These are phyloP conservation scores for Podila epicladia DNA, from an alignment of 192 early-diverging fungal species.

Conservation along the genomic window DNA sequence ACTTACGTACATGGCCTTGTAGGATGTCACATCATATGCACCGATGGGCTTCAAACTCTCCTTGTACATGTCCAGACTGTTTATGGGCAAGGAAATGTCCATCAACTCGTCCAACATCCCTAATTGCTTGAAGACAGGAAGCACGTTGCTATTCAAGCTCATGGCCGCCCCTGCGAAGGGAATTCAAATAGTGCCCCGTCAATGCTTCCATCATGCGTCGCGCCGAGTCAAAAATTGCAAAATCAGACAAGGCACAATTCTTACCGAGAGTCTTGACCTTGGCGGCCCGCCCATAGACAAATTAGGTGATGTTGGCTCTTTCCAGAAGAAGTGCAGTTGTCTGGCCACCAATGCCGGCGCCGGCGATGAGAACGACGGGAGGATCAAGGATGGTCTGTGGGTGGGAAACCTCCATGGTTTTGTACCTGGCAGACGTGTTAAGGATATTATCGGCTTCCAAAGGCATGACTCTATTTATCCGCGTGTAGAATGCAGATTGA, in stretches of 20 bases:
- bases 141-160: not conserved
- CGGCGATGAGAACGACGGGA: not conserved
- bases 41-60: not conserved
- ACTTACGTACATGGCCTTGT: not conserved
- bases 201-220: too few species aligned
- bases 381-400: not conserved
- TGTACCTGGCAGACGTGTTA: too few species aligned
- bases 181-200: too few species aligned
- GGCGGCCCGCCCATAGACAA: not conserved
- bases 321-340: not conserved
- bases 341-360: not conserved
- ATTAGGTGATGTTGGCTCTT: not conserved
- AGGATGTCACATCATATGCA: not conserved
- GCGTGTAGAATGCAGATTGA: too few species aligned
- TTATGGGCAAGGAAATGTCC: not conserved
- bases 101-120: not conserved
- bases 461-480: too few species aligned
- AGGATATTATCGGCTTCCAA: too few species aligned
- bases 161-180: not conserved
- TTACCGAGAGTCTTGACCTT: not conserved
- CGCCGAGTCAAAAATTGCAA: too few species aligned
- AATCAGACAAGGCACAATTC: not conserved
- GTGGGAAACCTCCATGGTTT: not conserved
- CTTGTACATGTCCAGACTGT: not conserved
- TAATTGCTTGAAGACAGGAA: not conserved